Evolutionary conservation across 2,329 filamentous ascomycete species (phyloP).

Genomic region (Aspergillus quadricinctus): DNA sequence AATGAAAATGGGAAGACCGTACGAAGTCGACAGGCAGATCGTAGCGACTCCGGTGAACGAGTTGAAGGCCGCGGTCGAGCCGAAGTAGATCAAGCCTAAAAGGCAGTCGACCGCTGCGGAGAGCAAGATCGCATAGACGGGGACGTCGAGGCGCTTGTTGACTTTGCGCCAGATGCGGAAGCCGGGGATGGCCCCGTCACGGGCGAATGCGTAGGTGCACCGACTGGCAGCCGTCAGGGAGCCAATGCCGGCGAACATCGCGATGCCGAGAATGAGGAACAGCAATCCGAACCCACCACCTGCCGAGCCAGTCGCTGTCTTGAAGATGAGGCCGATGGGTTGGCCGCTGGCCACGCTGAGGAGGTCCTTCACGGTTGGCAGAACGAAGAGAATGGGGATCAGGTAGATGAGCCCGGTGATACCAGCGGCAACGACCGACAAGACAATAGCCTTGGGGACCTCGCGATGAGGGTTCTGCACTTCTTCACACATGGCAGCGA

Average conservation of each 20-base stretch:
- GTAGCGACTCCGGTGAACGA: conserved; percentile 76
- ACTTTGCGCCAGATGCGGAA: conserved; percentile 64
- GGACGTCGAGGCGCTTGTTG: conserved; percentile 62
- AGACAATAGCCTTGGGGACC: conserved; percentile 66
- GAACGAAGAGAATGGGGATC: conserved; percentile 70
- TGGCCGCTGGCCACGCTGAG: conserved; percentile 66
- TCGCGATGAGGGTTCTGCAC: conserved; percentile 65
- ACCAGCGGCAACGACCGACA: conserved; percentile 63
- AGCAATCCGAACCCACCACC: conserved; percentile 70
- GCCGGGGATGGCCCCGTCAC: conserved; percentile 70
- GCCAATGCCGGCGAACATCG: conserved; percentile 71
- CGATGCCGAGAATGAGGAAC: conserved; percentile 71
- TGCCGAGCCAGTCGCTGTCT: conserved; percentile 67
- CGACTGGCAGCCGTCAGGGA: conserved; percentile 69
- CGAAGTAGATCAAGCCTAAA: conserved; percentile 74
- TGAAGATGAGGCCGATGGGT: conserved; percentile 72
- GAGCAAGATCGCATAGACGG: conserved; percentile 64
- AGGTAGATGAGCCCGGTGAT: conserved; percentile 64
- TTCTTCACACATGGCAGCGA: conserved; percentile 68
- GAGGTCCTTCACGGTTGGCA: conserved; percentile 62
- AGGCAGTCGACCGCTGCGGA: conserved; percentile 66
- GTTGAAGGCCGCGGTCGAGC: conserved; percentile 71
- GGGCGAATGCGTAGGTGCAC: conserved; percentile 71
- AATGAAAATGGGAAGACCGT: conserved; percentile 71
- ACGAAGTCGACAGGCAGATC: conserved; percentile 71